These are phyloP conservation scores for Solanum sitiens DNA, from an alignment of 257 asterid species.

Conservation along the genomic window DNA sequence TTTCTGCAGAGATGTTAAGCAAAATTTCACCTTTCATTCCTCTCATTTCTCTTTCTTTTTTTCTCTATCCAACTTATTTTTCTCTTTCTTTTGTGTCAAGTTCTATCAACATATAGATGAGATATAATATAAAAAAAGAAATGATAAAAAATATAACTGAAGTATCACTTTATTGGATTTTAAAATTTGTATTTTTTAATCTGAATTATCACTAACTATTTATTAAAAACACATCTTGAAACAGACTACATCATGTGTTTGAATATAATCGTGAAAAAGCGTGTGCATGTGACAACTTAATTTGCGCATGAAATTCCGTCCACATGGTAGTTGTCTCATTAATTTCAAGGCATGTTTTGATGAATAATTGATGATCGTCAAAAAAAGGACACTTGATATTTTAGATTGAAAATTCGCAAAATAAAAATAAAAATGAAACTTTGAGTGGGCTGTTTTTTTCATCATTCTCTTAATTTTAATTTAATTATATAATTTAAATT, in stretches of 20 bases:
- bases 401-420: rapidly evolving
- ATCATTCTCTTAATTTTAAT: not conserved
- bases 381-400: not conserved
- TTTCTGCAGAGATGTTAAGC: not conserved
- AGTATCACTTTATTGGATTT: not conserved
- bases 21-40: not conserved
- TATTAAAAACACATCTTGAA: not conserved
- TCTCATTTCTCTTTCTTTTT: not conserved
- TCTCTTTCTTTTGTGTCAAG: not conserved
- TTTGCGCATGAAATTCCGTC: not conserved
- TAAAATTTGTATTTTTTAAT: not conserved
- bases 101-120: not conserved
- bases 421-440: not conserved
- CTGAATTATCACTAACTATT: not conserved
- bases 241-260: not conserved
- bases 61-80: not conserved
- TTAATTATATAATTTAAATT: not conserved
- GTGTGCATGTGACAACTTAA: not conserved
- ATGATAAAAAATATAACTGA: not conserved
- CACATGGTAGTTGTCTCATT: not conserved
- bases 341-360: not conserved
- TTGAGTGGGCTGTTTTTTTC: not conserved
- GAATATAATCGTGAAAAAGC: not conserved
- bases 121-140: not conserved
- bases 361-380: not conserved